Evolutionary conservation across 2,329 filamentous ascomycete species (phyloP).

Genomic region (Scedosporium apiospermum): DNA sequence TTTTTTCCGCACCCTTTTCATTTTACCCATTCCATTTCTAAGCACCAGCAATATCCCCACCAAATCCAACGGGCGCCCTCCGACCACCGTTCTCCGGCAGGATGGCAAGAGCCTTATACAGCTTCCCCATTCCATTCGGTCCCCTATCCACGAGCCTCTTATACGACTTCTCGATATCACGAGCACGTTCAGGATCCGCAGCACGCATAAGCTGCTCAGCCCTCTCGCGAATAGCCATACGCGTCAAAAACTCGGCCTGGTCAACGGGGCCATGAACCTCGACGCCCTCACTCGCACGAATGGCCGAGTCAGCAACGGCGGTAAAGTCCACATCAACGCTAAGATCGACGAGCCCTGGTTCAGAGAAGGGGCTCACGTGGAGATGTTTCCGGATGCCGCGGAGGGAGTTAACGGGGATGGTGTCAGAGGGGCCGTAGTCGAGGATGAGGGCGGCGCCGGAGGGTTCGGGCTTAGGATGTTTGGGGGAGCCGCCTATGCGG

Average conservation of each 20-base stretch:
- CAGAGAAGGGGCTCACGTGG: slow-evolving; percentile 67
- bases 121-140: slow-evolving; percentile 79
- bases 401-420: slow-evolving; percentile 78
- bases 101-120: slow-evolving; percentile 91
- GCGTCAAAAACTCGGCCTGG: slow-evolving; percentile 68
- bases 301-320: slow-evolving; percentile 73
- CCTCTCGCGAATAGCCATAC: slow-evolving; percentile 76
- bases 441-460: slow-evolving; percentile 88
- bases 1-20: too few species aligned
- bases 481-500: slow-evolving; percentile 64
- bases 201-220: slow-evolving; percentile 55
- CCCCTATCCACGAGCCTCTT: slow-evolving; percentile 75
- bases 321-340: slow-evolving; percentile 91
- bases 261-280: slow-evolving; percentile 90
- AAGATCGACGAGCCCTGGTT: slow-evolving; percentile 77
- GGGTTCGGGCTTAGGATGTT: slow-evolving; percentile 47
- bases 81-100: slow-evolving; percentile 68
- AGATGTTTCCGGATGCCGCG: slow-evolving; percentile 76
- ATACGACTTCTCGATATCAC: slow-evolving; percentile 64
- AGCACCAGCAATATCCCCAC: slow-evolving; percentile 48
- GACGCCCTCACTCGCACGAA: slow-evolving; percentile 64
- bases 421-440: slow-evolving; percentile 78
- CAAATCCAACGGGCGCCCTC: slow-evolving; percentile 82
- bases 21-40: not conserved
- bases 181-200: slow-evolving; percentile 36